Evolutionary conservation across 441 rosid species (phyloP), one percentile per base, ranked within the genome.

Genomic region (Erodium moschatum): DNA sequence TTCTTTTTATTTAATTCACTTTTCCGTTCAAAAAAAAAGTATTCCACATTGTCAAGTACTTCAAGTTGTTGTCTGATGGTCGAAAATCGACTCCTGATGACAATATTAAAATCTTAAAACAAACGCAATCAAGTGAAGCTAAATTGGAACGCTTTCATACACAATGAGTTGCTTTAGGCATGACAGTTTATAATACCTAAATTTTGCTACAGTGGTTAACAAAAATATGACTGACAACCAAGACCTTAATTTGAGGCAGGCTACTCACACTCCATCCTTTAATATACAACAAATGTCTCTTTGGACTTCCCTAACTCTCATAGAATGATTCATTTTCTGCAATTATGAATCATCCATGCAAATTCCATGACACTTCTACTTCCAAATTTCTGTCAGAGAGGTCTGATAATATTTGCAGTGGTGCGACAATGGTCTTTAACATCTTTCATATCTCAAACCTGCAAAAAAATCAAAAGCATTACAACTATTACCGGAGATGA

Each of bases 381-480:
- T 33, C 38, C 38, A 33, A 33, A 3, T 33, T 33, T 33, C 38
- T 33, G 1, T 5, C 6, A 33, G 38, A 5, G 38, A 33, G 38
- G 38, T 13, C 12, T 10, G 62, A 38, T 63, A 48, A 16, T 61
- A 27, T 67, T 72, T 65, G 46, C 24, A 24, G 20, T 7, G 63
- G 62, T 2, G 63, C 63, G 58, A 68, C 56, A 9, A 71, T 69
- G 50, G 13, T 72, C 73, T 50, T 72, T 58, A 18, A 18, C 16
- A 62, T 62, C 65, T 68, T 68, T 35, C 13, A n/a, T 4, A 21
- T 29, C 58, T 75, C 69, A 80, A 19, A 75, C 77, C 83, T 80
- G 77, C 12, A 58, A n/a, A 33, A 67, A 64, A 60, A 67, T 27
- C 21, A 63, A 2, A 3, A 65, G 24, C 11, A 24, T 68, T 64